A percentile compares a stretch with the other conserved stretches of the same genome.
Evolutionary conservation across 768 basidiomycete species (phyloP).

Genomic region (Naganishia vaughanmartiniae): DNA sequence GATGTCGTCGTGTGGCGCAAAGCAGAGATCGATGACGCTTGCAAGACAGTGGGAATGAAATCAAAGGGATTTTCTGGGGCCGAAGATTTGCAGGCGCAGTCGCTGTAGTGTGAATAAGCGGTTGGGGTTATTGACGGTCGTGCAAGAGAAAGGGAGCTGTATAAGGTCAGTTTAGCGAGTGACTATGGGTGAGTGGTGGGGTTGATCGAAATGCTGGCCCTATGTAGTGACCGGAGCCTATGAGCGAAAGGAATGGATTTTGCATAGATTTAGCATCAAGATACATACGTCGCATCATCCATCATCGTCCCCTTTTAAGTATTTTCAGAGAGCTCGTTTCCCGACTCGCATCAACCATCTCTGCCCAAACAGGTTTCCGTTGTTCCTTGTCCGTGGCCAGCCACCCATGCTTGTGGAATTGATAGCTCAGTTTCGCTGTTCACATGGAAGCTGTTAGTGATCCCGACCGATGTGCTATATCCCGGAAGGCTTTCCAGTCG

Average conservation of each 20-base stretch:
- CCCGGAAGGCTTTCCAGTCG: background rate
- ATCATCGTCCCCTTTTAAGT: background rate
- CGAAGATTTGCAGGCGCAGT: background rate
- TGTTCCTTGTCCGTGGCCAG: background rate
- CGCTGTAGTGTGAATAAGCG: background rate
- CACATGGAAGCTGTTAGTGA: background rate
- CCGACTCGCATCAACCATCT: background rate
- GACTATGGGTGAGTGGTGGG: conserved; percentile 19
- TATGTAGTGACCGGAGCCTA: background rate
- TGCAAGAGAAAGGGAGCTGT: background rate
- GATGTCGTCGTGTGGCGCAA: background rate
- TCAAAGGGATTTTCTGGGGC: background rate
- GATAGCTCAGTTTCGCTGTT: background rate
- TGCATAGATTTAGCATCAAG: conserved; percentile 5
- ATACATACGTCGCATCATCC: background rate
- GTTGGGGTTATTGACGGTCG: background rate
- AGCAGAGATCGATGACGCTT: background rate
- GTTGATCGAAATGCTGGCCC: background rate
- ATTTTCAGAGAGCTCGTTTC: background rate
- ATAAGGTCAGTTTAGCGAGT: conserved; percentile 21
- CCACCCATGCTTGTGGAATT: background rate
- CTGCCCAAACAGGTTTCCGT: background rate
- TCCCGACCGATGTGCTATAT: background rate
- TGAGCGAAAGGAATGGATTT: background rate
- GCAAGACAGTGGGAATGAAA: background rate